Percentiles rank a stretch among this genome's conserved stretches.
Conservation (phyloP, 176 grass and related monocot genomes). For the Carex kokanica region DNA sequence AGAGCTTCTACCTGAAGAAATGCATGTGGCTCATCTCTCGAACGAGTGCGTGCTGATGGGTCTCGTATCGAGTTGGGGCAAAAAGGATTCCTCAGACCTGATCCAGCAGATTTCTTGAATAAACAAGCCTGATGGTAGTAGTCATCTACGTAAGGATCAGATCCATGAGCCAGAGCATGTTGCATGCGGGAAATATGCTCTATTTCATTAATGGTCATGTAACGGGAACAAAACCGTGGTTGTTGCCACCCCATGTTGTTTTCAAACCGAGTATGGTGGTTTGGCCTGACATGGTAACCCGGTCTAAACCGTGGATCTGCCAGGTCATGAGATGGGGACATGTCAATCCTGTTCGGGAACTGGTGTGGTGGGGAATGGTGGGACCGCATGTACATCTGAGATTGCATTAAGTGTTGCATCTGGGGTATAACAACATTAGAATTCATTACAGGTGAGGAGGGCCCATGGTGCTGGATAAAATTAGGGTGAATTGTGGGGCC, state of each 20-base stretch:
- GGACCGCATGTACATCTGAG: slow-evolving; percentile 26
- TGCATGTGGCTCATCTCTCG: slow-evolving; percentile 71
- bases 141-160: slow-evolving; percentile 77
- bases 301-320: slow-evolving; percentile 52
- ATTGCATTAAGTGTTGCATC: slow-evolving; percentile 35
- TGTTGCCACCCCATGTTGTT: slow-evolving; percentile 49
- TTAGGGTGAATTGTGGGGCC: slow-evolving; percentile 14
- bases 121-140: slow-evolving; percentile 89
- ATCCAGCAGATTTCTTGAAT: slow-evolving; percentile 52
- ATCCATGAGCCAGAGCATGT: slow-evolving; percentile 60
- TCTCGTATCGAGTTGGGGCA: slow-evolving; percentile 63
- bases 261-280: slow-evolving; percentile 35
- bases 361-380: slow-evolving; percentile 42
- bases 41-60: slow-evolving; percentile 38
- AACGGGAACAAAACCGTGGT: slow-evolving; percentile 49
- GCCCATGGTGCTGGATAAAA: slow-evolving; percentile 7
- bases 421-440: slow-evolving; percentile 27
- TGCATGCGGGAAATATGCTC: slow-evolving; percentile 76
- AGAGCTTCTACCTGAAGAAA: slow-evolving; percentile 88
- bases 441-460: background rate
- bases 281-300: slow-evolving; percentile 38
- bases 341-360: slow-evolving; percentile 47
- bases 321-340: slow-evolving; percentile 44
- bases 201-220: slow-evolving; percentile 69
- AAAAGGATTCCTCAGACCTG: slow-evolving; percentile 65